These are phyloP conservation scores for Sarocladium oryzae DNA, from an alignment of 2,329 filamentous ascomycete genomes.

Conservation along the genomic window DNA sequence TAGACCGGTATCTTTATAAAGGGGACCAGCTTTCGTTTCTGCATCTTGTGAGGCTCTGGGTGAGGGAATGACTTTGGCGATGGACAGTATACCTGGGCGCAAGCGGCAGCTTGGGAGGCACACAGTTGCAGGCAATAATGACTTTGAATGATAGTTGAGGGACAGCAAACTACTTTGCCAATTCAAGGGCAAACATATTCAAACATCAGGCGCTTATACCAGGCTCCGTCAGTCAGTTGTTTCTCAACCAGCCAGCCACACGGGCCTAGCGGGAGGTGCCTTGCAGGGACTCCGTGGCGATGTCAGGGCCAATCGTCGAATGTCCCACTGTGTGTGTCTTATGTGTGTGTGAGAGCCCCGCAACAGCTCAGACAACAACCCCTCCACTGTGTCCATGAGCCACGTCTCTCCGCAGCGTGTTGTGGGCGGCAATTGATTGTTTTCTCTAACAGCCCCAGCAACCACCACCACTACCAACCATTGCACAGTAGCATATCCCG, in stretches of 20 bases:
- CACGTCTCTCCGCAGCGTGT: not conserved
- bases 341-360: not conserved
- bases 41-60: too few species aligned
- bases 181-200: too few species aligned
- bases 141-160: too few species aligned
- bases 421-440: constrained; percentile 1
- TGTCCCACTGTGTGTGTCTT: not conserved
- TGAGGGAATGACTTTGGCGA: too few species aligned
- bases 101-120: too few species aligned
- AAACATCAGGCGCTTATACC: too few species aligned
- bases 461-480: not conserved
- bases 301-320: not conserved
- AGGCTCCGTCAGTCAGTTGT: too few species aligned
- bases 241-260: too few species aligned
- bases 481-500: not conserved
- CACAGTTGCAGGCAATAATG: too few species aligned
- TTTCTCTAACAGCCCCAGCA: constrained; percentile 7
- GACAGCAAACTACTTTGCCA: too few species aligned
- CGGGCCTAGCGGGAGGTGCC: not conserved
- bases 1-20: constrained; percentile 1
- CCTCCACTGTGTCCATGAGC: not conserved
- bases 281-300: not conserved
- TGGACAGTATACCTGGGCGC: too few species aligned
- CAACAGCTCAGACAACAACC: not conserved
- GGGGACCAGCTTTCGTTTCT: not conserved